A percentile compares a stretch with the other conserved stretches of the same genome.
Conservation (phyloP, 345 rosid genomes). For the Salix udensis region DNA sequence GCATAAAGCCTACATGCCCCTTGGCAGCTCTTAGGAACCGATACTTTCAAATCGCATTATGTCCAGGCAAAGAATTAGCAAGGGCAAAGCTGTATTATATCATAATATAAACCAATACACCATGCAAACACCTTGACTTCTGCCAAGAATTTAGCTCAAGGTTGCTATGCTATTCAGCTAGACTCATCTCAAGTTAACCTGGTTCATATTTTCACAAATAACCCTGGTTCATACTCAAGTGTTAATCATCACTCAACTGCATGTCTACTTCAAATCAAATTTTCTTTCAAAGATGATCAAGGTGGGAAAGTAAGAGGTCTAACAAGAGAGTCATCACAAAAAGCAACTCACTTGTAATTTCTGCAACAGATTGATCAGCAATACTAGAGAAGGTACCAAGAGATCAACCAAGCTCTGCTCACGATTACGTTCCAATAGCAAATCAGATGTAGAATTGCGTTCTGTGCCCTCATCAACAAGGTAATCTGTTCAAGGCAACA, state of each 20-base stretch:
- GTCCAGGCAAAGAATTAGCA: background rate
- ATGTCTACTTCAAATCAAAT: background rate
- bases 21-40: background rate
- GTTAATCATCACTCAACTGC: background rate
- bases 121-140: background rate
- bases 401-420: conserved; percentile 93
- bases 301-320: background rate
- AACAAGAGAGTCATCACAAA: background rate
- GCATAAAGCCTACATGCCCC: background rate
- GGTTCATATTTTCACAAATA: background rate
- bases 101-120: background rate
- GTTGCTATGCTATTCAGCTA: background rate
- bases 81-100: background rate
- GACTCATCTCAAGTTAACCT: background rate
- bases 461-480: conserved; percentile 96
- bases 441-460: conserved; percentile 92
- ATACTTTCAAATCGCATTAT: background rate
- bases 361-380: conserved; percentile 69
- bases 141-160: background rate
- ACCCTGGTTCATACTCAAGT: background rate
- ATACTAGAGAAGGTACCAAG: conserved; percentile 71
- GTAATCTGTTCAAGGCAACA: conserved; percentile 58
- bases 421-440: conserved; percentile 85
- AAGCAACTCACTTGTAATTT: conserved; percentile 66
- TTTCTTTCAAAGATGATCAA: background rate